Conservation (phyloP, 768 basidiomycete species). For the Tephrocybe sp. region DNA sequence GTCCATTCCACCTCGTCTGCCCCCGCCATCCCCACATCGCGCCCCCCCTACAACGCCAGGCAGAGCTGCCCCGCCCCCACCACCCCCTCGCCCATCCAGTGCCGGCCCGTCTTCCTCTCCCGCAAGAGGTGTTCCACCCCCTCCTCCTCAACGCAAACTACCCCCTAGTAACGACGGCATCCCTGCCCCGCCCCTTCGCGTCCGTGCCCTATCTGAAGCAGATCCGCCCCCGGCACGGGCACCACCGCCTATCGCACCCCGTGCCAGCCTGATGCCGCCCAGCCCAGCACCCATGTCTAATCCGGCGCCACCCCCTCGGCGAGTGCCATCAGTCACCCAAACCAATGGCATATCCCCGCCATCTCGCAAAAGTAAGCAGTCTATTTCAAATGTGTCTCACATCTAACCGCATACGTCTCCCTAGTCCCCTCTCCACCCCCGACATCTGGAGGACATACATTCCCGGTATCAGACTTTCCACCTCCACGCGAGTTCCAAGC, state of each 20-base stretch:
- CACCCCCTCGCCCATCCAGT: conserved; percentile 45
- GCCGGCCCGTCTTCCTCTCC: conserved; percentile 22
- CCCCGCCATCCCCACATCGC: neutral
- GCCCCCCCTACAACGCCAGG: conserved; percentile 34
- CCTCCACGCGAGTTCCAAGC: conserved; percentile 65
- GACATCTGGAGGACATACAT: conserved; percentile 65
- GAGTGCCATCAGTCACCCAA: conserved; percentile 8
- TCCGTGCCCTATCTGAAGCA: conserved; percentile 44
- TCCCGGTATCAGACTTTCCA: conserved; percentile 78
- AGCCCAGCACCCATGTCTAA: neutral
- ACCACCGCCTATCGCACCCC: conserved; percentile 28
- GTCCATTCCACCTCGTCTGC: conserved; percentile 29
- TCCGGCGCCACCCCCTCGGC: conserved; percentile 11
- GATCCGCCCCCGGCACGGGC: conserved; percentile 33
- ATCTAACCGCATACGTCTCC: neutral
- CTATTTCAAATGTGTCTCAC: neutral
- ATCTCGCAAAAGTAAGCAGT: conserved; percentile 49
- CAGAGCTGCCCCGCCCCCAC: conserved; percentile 26
- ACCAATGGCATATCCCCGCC: conserved; percentile 29
- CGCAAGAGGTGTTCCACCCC: conserved; percentile 34
- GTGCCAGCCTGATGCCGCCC: conserved; percentile 28
- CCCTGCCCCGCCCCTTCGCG: conserved; percentile 36
- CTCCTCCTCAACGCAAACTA: conserved; percentile 41
- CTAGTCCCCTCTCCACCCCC: conserved; percentile 55
- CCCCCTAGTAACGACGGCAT: conserved; percentile 23